Evolutionary conservation across 345 rosid genomes (phyloP).

Genomic region (Dovyalis caffra): DNA sequence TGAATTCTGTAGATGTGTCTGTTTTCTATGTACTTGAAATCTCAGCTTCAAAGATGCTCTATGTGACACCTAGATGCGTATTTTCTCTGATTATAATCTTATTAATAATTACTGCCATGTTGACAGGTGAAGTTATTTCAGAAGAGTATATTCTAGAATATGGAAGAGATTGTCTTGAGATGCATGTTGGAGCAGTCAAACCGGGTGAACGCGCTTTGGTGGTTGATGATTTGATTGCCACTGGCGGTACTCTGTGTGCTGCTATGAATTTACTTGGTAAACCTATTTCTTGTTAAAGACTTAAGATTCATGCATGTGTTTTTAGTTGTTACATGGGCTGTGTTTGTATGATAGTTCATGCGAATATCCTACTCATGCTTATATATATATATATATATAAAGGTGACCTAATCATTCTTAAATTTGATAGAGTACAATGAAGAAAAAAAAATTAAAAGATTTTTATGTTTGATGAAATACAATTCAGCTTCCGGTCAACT

Average conservation of each 20-base stretch:
- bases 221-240: conserved; percentile 88
- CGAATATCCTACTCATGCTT: too few species aligned
- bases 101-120: not conserved
- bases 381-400: too few species aligned
- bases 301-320: not conserved
- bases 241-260: conserved; percentile 94
- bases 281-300: not conserved
- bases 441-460: too few species aligned
- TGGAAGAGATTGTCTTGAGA: conserved; percentile 84
- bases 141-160: conserved; percentile 86
- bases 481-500: too few species aligned
- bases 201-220: conserved; percentile 77
- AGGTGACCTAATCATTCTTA: too few species aligned
- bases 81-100: not conserved
- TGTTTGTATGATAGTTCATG: not conserved
- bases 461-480: too few species aligned
- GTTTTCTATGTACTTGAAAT: not conserved
- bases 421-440: too few species aligned
- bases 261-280: conserved; percentile 92
- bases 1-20: not conserved
- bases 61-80: not conserved
- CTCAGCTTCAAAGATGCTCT: not conserved
- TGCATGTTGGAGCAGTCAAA: conserved; percentile 90
- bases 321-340: not conserved
- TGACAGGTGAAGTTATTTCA: conserved; percentile 74